Percentiles rank a stretch among this genome's conserved stretches.
Conservation (phyloP, 345 rosid species). For the Punica granatum region DNA sequence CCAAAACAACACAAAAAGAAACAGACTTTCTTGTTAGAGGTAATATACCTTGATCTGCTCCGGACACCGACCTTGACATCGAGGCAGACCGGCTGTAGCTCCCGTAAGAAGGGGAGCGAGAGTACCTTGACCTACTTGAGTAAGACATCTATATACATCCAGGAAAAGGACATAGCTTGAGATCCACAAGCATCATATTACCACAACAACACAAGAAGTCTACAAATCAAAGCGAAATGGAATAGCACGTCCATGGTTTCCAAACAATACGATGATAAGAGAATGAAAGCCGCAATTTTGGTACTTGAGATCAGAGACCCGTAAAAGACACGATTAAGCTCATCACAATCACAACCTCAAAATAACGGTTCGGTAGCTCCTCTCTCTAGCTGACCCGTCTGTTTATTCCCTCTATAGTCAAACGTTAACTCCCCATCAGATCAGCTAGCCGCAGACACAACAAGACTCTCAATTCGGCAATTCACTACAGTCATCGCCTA, state of each 20-base stretch:
- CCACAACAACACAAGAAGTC: neutral
- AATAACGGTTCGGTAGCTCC: too few relatives aligned
- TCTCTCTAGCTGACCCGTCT: too few relatives aligned
- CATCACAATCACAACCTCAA: neutral
- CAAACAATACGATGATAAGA: neutral
- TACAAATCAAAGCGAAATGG: neutral
- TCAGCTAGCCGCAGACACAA: too few relatives aligned
- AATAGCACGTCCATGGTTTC: neutral
- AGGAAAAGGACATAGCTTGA: neutral
- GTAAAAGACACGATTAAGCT: neutral
- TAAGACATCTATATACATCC: slow-evolving; percentile 85
- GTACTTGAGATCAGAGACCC: neutral
- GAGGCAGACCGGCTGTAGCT: slow-evolving; percentile 42
- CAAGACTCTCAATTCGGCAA: too few relatives aligned
- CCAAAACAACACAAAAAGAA: neutral
- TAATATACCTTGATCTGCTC: slow-evolving; percentile 43
- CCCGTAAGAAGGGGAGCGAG: slow-evolving; percentile 45
- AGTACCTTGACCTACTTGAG: slow-evolving; percentile 62
- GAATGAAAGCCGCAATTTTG: neutral
- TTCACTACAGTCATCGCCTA: too few relatives aligned
- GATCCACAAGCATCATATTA: neutral
- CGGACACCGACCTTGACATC: slow-evolving; percentile 29
- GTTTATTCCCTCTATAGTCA: too few relatives aligned
- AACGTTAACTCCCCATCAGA: too few relatives aligned
- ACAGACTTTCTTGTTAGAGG: neutral